Conservation (phyloP, 2,329 filamentous ascomycete genomes). For the Trichothecium sympodiale region DNA sequence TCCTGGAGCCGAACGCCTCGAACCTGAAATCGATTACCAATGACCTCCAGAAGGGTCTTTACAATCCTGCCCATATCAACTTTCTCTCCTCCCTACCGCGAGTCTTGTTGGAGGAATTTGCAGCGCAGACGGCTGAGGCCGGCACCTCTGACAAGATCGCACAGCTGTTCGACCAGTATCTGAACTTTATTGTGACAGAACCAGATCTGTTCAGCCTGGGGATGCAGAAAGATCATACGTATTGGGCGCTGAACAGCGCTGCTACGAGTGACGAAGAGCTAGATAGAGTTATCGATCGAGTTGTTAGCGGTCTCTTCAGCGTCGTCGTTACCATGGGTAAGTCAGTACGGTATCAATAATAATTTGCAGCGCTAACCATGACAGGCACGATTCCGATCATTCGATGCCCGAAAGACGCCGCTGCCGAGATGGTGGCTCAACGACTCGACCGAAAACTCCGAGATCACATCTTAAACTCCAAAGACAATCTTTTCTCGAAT, state of each 20-base stretch:
- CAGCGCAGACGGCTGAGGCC: constrained; percentile 70
- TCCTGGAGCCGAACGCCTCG: constrained; percentile 76
- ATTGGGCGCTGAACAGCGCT: constrained; percentile 92
- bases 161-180: constrained; percentile 90
- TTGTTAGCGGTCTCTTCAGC: constrained; percentile 94
- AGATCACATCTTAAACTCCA: constrained; percentile 94
- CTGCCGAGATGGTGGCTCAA: constrained; percentile 86
- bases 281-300: constrained; percentile 76
- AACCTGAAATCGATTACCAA: constrained; percentile 76
- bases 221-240: constrained; percentile 81
- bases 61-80: constrained; percentile 91
- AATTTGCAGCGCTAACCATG: not conserved
- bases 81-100: constrained; percentile 90
- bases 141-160: constrained; percentile 83
- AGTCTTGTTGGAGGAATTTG: constrained; percentile 88
- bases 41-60: constrained; percentile 79
- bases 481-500: constrained; percentile 86
- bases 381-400: constrained; percentile 87
- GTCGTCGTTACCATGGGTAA: constrained; percentile 96
- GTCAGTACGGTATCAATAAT: constrained; percentile 8
- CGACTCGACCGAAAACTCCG: constrained; percentile 92
- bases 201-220: constrained; percentile 91
- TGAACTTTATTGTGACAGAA: constrained; percentile 95
- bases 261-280: constrained; percentile 84
- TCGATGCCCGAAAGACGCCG: constrained; percentile 81